phyloP scores from a whole-genome alignment of 2,329 filamentous ascomycete genomes.

The Magnaporthales sp. region DNA sequence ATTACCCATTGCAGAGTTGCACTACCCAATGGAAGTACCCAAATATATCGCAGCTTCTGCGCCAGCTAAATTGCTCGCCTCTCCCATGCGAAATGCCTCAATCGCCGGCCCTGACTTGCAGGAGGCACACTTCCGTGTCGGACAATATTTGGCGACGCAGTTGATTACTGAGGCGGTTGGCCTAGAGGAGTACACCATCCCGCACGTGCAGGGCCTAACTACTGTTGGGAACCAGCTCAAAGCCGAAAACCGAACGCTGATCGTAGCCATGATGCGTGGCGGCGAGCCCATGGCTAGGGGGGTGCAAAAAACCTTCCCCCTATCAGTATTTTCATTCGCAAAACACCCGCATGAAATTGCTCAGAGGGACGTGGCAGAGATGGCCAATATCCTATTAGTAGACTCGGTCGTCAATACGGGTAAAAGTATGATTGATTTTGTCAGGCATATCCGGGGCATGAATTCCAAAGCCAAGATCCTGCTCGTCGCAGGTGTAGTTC shows the following conservation, averaged over 20 bases:
- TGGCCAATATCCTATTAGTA: background rate
- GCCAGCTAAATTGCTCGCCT: constrained; percentile 39
- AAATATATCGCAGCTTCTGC: no score
- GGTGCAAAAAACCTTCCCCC: background rate
- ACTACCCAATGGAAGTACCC: no score
- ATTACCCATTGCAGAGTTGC: no score
- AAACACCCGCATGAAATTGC: background rate
- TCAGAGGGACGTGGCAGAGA: no score
- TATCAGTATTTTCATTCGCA: background rate
- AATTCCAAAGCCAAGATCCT: background rate
- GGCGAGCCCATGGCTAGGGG: background rate
- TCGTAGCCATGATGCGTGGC: background rate
- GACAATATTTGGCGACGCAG: constrained; percentile 43
- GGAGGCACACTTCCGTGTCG: constrained; percentile 37
- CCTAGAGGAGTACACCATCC: constrained; percentile 36
- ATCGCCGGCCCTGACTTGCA: constrained; percentile 35
- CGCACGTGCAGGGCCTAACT: constrained; percentile 35
- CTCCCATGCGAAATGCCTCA: constrained; percentile 40
- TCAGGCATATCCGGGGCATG: background rate
- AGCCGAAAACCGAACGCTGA: background rate
- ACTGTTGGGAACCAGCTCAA: no score
- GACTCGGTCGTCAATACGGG: background rate
- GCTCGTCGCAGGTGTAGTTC: background rate
- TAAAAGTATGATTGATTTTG: background rate
- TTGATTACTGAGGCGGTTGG: constrained; percentile 38